Evolutionary conservation across 2,329 filamentous ascomycete genomes (phyloP).

Genomic region (Cytospora mali): DNA sequence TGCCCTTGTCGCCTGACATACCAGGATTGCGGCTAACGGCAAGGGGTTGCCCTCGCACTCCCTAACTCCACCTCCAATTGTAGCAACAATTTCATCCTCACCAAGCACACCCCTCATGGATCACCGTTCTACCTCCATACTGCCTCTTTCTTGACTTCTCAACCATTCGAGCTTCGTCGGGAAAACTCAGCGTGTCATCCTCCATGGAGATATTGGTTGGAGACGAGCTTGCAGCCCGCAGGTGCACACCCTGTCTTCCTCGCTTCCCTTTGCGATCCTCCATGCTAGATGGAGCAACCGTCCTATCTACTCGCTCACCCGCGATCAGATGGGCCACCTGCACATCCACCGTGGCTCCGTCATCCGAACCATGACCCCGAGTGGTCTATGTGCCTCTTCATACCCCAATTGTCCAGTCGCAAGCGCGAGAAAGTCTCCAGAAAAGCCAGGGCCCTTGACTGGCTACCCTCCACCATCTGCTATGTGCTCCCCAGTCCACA

Average conservation of each 20-base stretch:
- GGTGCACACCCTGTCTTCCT: neutral
- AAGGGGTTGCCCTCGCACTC: conserved; percentile 7
- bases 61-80: conserved; percentile 2
- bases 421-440: conserved; percentile 15
- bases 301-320: neutral
- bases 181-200: neutral
- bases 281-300: neutral
- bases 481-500: conserved; percentile 26
- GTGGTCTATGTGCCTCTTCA: conserved; percentile 1
- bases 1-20: conserved; percentile 9
- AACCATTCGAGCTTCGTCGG: neutral
- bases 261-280: neutral
- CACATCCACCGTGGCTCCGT: neutral
- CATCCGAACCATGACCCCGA: conserved; percentile 1
- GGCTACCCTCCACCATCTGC: conserved; percentile 24
- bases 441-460: conserved; percentile 14
- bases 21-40: conserved; percentile 17
- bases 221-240: neutral
- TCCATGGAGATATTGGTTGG: neutral
- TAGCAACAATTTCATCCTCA: neutral
- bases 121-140: neutral
- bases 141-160: neutral
- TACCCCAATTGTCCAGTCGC: conserved; percentile 22
- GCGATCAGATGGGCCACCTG: conserved; percentile 8
- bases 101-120: neutral